These are phyloP conservation scores for Blastobotrys persicus DNA, from an alignment of 1,139 yeast species.

Conservation along the genomic window DNA sequence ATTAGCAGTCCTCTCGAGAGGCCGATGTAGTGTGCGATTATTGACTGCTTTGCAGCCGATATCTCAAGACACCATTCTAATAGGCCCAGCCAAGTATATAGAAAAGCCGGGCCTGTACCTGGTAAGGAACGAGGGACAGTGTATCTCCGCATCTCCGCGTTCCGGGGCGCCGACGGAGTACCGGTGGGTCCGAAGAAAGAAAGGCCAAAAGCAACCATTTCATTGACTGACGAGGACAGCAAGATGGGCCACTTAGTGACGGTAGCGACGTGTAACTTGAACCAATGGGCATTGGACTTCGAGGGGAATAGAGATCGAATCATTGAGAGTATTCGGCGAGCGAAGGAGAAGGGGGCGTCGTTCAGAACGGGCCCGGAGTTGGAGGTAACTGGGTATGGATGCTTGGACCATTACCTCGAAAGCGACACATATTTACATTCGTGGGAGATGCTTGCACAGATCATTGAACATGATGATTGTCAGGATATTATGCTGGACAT, in stretches of 20 bases:
- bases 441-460: constrained; percentile 90
- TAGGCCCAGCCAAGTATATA: too few relatives aligned
- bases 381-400: constrained; percentile 88
- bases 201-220: too few relatives aligned
- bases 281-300: constrained; percentile 98
- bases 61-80: too few relatives aligned
- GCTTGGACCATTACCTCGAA: constrained; percentile 92
- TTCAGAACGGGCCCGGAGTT: constrained; percentile 96
- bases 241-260: constrained; percentile 55
- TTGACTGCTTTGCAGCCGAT: too few relatives aligned
- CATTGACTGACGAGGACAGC: background rate
- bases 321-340: constrained; percentile 69
- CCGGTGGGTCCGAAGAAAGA: constrained; percentile 22
- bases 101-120: too few relatives aligned
- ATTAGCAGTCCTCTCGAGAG: too few relatives aligned
- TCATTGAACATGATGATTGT: constrained; percentile 62
- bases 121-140: background rate
- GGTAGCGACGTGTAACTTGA: constrained; percentile 63
- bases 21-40: too few relatives aligned
- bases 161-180: background rate
- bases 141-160: background rate
- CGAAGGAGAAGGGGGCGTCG: constrained; percentile 72
- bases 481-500: constrained; percentile 79
- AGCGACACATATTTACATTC: constrained; percentile 84
- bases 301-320: constrained; percentile 96